Percentiles rank a stretch among this genome's conserved stretches.
phyloP scores from a whole-genome alignment of 2,329 filamentous ascomycete species.

The Botrytis elliptica region DNA sequence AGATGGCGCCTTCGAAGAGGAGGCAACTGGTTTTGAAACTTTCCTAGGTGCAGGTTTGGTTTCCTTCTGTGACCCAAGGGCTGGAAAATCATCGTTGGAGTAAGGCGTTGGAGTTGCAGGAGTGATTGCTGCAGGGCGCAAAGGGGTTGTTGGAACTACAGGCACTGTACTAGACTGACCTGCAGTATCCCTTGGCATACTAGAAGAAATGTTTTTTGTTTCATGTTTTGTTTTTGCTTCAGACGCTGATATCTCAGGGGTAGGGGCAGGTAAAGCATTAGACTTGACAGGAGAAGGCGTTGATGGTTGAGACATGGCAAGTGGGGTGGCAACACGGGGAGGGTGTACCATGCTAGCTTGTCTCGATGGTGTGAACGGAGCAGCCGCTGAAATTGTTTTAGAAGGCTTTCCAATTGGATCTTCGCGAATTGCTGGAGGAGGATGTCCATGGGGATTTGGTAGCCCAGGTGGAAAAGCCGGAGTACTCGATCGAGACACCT shows the following conservation, averaged over 20 bases:
- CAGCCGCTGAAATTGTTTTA: constrained; percentile 34
- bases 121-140: constrained; percentile 42
- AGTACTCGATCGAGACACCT: constrained; percentile 37
- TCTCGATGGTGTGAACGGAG: constrained; percentile 36
- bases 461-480: constrained; percentile 50
- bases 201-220: constrained; percentile 48
- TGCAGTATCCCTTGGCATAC: constrained; percentile 48
- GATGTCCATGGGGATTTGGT: constrained; percentile 41
- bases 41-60: constrained; percentile 28
- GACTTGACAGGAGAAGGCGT: constrained; percentile 25
- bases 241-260: constrained; percentile 1
- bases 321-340: constrained; percentile 34
- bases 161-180: constrained; percentile 33
- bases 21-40: constrained; percentile 22
- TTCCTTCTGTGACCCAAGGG: constrained; percentile 43
- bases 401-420: constrained; percentile 32
- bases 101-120: constrained; percentile 2
- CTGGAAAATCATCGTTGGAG: constrained; percentile 58
- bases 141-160: constrained; percentile 42
- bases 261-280: not conserved
- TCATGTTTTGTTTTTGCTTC: constrained; percentile 42
- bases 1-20: constrained; percentile 20
- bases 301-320: constrained; percentile 35
- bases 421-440: constrained; percentile 37
- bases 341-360: constrained; percentile 25